phyloP scores from a whole-genome alignment of 164 flowering plant species.

The Stephania yunnanensis region DNA sequence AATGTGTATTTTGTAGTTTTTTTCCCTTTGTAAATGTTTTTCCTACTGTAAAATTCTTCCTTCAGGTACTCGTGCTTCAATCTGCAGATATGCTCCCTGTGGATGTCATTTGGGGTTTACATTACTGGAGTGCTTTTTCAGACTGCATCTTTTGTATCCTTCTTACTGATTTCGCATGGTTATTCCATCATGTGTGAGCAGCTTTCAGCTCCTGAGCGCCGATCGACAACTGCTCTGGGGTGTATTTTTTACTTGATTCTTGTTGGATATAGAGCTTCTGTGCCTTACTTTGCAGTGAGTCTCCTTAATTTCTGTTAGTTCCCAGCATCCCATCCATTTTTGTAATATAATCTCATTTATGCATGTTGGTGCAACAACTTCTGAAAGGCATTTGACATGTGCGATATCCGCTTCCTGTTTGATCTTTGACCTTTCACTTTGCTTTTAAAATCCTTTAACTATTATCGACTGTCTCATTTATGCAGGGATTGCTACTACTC shows the following conservation, averaged over 20 bases:
- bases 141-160: constrained; percentile 73
- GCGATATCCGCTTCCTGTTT: not conserved
- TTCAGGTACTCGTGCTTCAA: constrained; percentile 82
- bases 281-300: constrained; percentile 88
- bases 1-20: not conserved
- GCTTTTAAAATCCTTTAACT: constrained; percentile 11
- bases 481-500: constrained; percentile 69
- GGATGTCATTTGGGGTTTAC: constrained; percentile 95
- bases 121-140: constrained; percentile 82
- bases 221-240: constrained; percentile 68
- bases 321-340: not conserved
- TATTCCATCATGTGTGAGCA: constrained; percentile 84
- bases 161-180: constrained; percentile 82
- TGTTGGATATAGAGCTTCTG: constrained; percentile 77
- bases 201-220: constrained; percentile 65
- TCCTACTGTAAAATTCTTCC: not conserved
- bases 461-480: constrained; percentile 7
- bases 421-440: not conserved
- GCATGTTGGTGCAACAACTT: not conserved
- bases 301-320: constrained; percentile 1
- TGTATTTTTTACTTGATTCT: constrained; percentile 79
- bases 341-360: not conserved
- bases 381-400: not conserved
- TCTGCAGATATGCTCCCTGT: constrained; percentile 72
- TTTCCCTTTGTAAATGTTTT: not conserved